phyloP scores from a whole-genome alignment of 83 land plant genomes.

The Diphasiastrum complanatum region DNA sequence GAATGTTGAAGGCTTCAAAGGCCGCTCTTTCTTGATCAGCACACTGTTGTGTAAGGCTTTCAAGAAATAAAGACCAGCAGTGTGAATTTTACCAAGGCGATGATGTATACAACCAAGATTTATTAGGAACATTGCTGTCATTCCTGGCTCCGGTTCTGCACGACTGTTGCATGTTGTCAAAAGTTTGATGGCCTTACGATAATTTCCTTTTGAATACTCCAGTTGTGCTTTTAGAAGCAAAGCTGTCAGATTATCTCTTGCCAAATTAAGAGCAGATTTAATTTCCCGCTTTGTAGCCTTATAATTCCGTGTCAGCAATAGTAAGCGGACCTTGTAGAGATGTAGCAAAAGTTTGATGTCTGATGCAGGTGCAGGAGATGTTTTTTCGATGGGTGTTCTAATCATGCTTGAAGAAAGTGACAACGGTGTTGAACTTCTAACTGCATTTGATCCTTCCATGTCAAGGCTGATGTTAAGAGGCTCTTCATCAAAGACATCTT shows the following conservation, averaged over 20 bases:
- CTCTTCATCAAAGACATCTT: constrained; percentile 74
- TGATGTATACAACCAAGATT: constrained; percentile 89
- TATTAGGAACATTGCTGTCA: constrained; percentile 52
- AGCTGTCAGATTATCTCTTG: constrained; percentile 75
- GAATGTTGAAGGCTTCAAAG: constrained; percentile 43
- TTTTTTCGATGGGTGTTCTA: constrained; percentile 32
- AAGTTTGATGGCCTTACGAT: constrained; percentile 78
- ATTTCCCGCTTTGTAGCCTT: constrained; percentile 84
- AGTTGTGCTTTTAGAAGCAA: constrained; percentile 85
- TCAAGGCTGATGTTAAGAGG: constrained; percentile 49
- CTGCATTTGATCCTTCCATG: constrained; percentile 40
- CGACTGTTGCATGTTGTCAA: constrained; percentile 58
- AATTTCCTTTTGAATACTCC: constrained; percentile 87
- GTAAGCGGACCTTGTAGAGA: constrained; percentile 73
- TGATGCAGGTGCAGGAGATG: constrained; percentile 30
- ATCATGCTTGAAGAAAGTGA: constrained; percentile 29
- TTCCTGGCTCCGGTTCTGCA: constrained; percentile 42
- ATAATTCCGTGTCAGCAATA: constrained; percentile 66
- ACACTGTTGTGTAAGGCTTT: constrained; percentile 50
- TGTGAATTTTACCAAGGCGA: constrained; percentile 51
- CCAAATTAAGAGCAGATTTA: constrained; percentile 77
- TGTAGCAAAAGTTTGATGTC: constrained; percentile 73
- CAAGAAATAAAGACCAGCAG: constrained; percentile 52
- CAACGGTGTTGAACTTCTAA: constrained; percentile 31
- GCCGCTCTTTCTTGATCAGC: constrained; percentile 38